Base-by-base conservation (phyloP, 495 filamentous ascomycete genomes). In the Daldinia concentrica region DNA sequence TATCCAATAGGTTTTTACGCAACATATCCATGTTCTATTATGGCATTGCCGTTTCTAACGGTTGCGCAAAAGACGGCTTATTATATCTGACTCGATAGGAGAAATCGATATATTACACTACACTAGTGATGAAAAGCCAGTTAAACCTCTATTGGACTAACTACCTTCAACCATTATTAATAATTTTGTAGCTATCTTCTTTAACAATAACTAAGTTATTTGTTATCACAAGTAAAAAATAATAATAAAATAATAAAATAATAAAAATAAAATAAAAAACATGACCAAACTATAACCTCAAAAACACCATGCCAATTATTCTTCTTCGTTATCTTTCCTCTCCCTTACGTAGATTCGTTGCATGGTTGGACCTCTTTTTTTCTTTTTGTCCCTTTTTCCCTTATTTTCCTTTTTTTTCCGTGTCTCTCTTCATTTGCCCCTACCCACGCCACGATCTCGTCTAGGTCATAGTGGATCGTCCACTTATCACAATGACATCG, bases 401-500 rank as follows among this genome's bases (percentile, higher is more conserved):
- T 41, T 64, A 24, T 63, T 27, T 24, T 14, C 54, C 55, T 54
- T 41, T 64, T 30, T 63, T 27, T 24, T 54, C 19, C 26, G 30
- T 5, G 15, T n/a, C 48, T 27, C 22, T 54, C 22, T 54, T n/a
- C 26, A 27, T 54, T 30, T 29, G 24, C 50, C 50, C 50, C 27
- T 29, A 54, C 50, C 50, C 50, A 54, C 50, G 50, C 50, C 24
- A 54, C 50, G 27, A 15, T 39, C 45, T 55, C 43, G 15, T 17
- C 12, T 55, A 64, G 27, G 36, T 58, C 61, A 57, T 56, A 57
- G 62, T 32, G 62, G 58, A 60, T n/a, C 39, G 15, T 66, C 50
- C 39, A 12, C 30, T 58, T 58, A 57, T 66, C 68, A 57, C 50
- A 51, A 71, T 71, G 57, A 62, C 63, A 71, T 71, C 58, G 39